Conservation (phyloP, 2,329 filamentous ascomycete species). For the Akanthomyces uredinophilus region DNA sequence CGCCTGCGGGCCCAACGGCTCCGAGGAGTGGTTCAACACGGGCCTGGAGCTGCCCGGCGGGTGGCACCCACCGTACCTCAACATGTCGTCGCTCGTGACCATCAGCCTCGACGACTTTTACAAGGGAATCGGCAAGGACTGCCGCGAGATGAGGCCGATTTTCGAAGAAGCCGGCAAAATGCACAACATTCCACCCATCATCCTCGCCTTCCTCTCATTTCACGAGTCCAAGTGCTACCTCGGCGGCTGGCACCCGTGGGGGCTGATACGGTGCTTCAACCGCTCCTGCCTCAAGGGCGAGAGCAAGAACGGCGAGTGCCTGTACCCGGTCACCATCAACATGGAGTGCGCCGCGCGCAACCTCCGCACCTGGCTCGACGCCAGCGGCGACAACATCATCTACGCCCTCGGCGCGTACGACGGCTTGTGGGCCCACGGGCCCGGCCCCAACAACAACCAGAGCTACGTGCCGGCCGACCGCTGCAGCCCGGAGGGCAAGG, state of each 20-base stretch:
- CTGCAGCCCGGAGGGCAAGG: constrained; percentile 21
- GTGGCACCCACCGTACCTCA: constrained; percentile 31
- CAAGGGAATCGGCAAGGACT: constrained; percentile 21
- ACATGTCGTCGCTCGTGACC: constrained; percentile 20
- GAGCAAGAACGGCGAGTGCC: constrained; percentile 20
- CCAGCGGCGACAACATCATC: constrained; percentile 26
- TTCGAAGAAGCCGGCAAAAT: constrained; percentile 27
- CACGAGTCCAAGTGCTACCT: constrained; percentile 33
- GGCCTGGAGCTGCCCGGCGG: constrained; percentile 20
- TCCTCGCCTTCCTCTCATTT: constrained; percentile 32
- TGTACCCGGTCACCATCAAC: constrained; percentile 30
- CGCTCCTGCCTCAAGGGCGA: constrained; percentile 25
- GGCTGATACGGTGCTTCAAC: constrained; percentile 31
- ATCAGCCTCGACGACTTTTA: constrained; percentile 23
- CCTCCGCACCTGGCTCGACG: constrained; percentile 23
- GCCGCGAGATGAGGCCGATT: constrained; percentile 29
- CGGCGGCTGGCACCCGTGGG: constrained; percentile 31
- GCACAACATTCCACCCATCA: constrained; percentile 29
- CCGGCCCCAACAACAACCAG: constrained; percentile 26
- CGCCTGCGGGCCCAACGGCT: constrained; percentile 23
- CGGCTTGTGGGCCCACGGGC: constrained; percentile 29
- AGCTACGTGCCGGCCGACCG: constrained; percentile 18
- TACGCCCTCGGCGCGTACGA: constrained; percentile 31
- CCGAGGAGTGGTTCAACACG: constrained; percentile 28
- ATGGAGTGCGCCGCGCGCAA: constrained; percentile 30